Percentiles rank a stretch among this genome's conserved stretches.
phyloP scores from a whole-genome alignment of 495 filamentous ascomycete genomes.

The Aspergillus avenaceus region DNA sequence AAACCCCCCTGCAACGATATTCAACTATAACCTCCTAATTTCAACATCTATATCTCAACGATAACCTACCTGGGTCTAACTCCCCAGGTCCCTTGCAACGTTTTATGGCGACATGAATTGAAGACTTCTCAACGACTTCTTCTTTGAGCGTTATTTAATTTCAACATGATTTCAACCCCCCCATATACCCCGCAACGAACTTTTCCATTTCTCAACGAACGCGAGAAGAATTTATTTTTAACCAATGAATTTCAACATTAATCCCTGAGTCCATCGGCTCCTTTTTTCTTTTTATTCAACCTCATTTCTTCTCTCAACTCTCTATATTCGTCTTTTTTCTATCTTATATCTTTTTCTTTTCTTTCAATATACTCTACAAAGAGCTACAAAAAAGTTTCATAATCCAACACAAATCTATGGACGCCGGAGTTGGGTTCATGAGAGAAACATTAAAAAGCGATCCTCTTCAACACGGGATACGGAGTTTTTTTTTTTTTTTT shows the following conservation, averaged over 20 bases:
- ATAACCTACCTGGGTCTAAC: constrained; percentile 24
- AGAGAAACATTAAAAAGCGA: constrained; percentile 17
- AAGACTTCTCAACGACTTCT: constrained; percentile 51
- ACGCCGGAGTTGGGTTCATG: constrained; percentile 23
- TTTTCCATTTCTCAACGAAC: constrained; percentile 21
- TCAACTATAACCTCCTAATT: constrained; percentile 31
- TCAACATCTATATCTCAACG: constrained; percentile 47
- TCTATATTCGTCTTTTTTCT: not conserved
- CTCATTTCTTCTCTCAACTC: not conserved
- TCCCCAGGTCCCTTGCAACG: constrained; percentile 31
- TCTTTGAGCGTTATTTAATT: constrained; percentile 41
- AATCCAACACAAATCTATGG: constrained; percentile 27
- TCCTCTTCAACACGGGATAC: constrained; percentile 31
- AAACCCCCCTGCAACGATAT: constrained; percentile 16
- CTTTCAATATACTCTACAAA: not conserved
- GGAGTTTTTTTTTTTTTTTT: constrained; percentile 14
- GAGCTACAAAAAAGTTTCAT: constrained; percentile 8
- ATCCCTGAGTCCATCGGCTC: constrained; percentile 14
- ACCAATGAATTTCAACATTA: constrained; percentile 42
- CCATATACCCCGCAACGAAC: constrained; percentile 25
- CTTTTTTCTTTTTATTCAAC: not conserved
- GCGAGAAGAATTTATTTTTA: constrained; percentile 18
- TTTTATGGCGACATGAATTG: constrained; percentile 45
- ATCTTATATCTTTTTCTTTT: constrained; percentile 3
- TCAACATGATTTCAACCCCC: constrained; percentile 44